These are phyloP conservation scores for Xylaria hypoxylon DNA, from an alignment of 2,329 filamentous ascomycete genomes.

Conservation along the genomic window DNA sequence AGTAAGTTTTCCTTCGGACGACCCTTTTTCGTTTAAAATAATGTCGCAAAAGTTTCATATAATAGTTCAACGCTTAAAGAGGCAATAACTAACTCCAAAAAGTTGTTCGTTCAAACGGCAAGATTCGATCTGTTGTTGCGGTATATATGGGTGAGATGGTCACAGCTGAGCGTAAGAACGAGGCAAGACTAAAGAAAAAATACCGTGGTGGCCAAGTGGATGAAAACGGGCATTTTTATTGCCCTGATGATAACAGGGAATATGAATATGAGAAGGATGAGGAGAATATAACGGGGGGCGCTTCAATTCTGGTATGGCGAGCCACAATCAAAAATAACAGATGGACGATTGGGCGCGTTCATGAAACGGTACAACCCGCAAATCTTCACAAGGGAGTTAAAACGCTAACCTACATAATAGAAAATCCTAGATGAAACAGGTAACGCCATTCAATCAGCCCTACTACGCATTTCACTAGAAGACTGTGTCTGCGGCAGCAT, in stretches of 20 bases:
- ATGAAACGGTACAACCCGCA: slow-evolving; percentile 6
- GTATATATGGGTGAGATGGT: slow-evolving; percentile 9
- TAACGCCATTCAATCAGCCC: background rate
- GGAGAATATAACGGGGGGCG: slow-evolving; percentile 13
- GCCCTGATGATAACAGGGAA: too few relatives aligned
- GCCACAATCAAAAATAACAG: background rate
- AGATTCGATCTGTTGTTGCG: slow-evolving; percentile 15
- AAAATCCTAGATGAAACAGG: slow-evolving; percentile 5
- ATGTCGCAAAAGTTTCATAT: background rate
- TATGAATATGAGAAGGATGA: too few relatives aligned
- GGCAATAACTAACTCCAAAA: background rate
- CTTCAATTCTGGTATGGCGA: slow-evolving; percentile 23
- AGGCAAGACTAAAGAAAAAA: background rate
- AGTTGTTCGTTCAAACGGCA: slow-evolving; percentile 3
- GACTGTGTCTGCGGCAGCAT: slow-evolving; percentile 1
- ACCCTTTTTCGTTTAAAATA: background rate
- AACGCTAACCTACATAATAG: background rate
- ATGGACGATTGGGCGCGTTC: background rate
- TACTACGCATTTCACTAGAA: slow-evolving; percentile 9
- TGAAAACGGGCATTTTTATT: slow-evolving; percentile 5
- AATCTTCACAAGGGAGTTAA: background rate
- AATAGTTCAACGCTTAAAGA: background rate
- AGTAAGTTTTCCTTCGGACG: slow-evolving; percentile 3
- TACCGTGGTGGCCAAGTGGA: slow-evolving; percentile 7
- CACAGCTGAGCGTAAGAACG: slow-evolving; percentile 11